These are phyloP conservation scores for Amphicarpaea edgeworthii DNA, from an alignment of 306 rosid species.

Conservation along the genomic window DNA sequence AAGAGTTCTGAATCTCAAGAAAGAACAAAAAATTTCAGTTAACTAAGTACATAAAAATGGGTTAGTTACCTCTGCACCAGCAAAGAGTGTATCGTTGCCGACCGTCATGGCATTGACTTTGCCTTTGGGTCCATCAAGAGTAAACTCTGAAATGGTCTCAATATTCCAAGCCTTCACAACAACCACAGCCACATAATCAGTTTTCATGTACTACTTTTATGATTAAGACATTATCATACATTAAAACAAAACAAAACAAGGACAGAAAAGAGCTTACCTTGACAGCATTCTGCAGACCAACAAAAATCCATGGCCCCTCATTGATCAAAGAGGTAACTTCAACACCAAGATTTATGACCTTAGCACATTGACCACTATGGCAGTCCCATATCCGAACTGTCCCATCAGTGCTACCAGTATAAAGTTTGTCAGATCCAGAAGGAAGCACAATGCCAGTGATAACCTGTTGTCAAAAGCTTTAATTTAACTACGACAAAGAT, in stretches of 20 bases:
- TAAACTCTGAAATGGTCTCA: constrained; percentile 33
- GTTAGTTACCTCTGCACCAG: constrained; percentile 51
- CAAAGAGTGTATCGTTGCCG: constrained; percentile 51
- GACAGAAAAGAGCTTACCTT: constrained; percentile 43
- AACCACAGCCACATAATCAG: constrained; percentile 15
- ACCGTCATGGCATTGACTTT: constrained; percentile 50
- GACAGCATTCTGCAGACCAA: too few relatives aligned
- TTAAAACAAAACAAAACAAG: background rate
- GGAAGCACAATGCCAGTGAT: constrained; percentile 59
- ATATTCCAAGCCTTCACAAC: constrained; percentile 61
- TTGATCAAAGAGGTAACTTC: too few relatives aligned
- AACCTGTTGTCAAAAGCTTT: constrained; percentile 37
- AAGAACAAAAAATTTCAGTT: too few relatives aligned
- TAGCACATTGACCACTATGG: constrained; percentile 50
- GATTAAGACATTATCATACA: background rate
- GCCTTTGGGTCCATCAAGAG: constrained; percentile 56
- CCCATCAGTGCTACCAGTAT: constrained; percentile 58
- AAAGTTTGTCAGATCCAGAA: constrained; percentile 50
- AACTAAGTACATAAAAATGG: too few relatives aligned
- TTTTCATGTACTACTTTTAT: constrained; percentile 11
- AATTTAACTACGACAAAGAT: background rate
- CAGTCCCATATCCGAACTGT: constrained; percentile 63
- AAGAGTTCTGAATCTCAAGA: too few relatives aligned
- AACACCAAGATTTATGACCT: constrained; percentile 33
- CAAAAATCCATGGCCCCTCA: too few relatives aligned